Conservation (phyloP, 345 rosid genomes). For the Eucalyptus grandis region DNA sequence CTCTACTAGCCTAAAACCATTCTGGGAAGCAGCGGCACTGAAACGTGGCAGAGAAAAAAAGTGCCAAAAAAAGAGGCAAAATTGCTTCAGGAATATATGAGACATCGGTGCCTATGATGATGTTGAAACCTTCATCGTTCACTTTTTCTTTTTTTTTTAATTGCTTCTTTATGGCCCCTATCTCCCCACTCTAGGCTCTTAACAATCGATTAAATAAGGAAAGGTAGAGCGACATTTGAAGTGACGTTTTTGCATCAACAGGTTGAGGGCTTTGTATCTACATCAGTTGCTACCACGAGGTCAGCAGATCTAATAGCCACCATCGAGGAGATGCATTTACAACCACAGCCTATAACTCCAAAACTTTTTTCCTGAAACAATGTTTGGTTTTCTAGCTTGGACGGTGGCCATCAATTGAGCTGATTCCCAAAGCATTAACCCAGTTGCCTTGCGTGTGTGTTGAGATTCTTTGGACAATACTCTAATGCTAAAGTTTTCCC, state of each 20-base stretch:
- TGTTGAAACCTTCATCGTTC: slow-evolving; percentile 41
- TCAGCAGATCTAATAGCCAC: slow-evolving; percentile 50
- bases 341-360: slow-evolving; percentile 67
- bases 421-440: slow-evolving; percentile 93
- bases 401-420: slow-evolving; percentile 70
- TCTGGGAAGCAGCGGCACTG: slow-evolving; percentile 56
- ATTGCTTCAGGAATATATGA: slow-evolving; percentile 62
- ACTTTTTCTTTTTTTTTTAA: slow-evolving; percentile 6
- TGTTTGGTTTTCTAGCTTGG: slow-evolving; percentile 57
- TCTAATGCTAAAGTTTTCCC: slow-evolving; percentile 27
- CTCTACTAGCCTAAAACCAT: slow-evolving; percentile 54
- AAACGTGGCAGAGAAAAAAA: slow-evolving; percentile 64
- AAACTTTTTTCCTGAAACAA: slow-evolving; percentile 50
- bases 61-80: slow-evolving; percentile 39
- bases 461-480: slow-evolving; percentile 71
- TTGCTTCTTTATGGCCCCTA: slow-evolving; percentile 37
- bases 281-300: slow-evolving; percentile 67
- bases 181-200: slow-evolving; percentile 74
- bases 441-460: slow-evolving; percentile 82
- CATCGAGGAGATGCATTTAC: slow-evolving; percentile 80
- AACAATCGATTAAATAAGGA: slow-evolving; percentile 8
- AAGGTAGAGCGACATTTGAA: slow-evolving; percentile 32
- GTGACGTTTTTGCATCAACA: slow-evolving; percentile 39
- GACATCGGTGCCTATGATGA: slow-evolving; percentile 74
- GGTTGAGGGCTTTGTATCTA: slow-evolving; percentile 51